phyloP scores from a whole-genome alignment of 2,329 filamentous ascomycete species.

The Aureobasidium sp. region DNA sequence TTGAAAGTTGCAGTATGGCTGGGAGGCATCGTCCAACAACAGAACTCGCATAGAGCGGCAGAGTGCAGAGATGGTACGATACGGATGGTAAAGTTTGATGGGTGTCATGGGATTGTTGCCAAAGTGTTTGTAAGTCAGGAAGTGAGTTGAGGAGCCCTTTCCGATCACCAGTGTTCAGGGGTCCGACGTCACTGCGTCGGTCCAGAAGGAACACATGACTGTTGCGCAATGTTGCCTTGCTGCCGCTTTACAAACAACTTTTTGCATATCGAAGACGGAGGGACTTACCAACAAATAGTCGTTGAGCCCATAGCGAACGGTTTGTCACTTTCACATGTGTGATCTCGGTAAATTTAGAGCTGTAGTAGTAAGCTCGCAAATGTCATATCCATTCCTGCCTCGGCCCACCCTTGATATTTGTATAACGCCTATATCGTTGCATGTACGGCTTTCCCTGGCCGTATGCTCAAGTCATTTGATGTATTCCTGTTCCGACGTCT shows the following conservation, averaged over 20 bases:
- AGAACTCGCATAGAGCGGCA: not conserved
- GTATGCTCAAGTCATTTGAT: not conserved
- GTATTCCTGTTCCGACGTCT: not conserved
- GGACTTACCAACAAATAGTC: not conserved
- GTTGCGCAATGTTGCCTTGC: not conserved
- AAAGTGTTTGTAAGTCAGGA: not conserved
- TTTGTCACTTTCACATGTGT: not conserved
- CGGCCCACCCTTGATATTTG: constrained; percentile 2
- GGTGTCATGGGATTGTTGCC: not conserved
- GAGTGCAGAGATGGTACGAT: not conserved
- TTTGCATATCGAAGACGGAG: not conserved
- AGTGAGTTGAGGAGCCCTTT: not conserved
- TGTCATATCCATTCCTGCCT: constrained; percentile 4
- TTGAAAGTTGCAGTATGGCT: not conserved
- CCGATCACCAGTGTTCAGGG: not conserved
- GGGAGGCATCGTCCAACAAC: not conserved
- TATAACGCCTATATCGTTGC: constrained; percentile 5
- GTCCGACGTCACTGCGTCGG: not conserved
- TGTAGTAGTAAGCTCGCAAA: not conserved
- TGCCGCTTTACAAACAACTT: not conserved
- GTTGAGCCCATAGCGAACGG: not conserved
- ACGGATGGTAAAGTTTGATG: not conserved
- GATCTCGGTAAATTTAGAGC: not conserved
- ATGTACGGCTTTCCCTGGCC: not conserved
- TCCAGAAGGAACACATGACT: not conserved